Percentiles rank a stretch among this genome's conserved stretches.
phyloP scores from a whole-genome alignment of 2,329 filamentous ascomycete species.

The Aureobasidium sp. region DNA sequence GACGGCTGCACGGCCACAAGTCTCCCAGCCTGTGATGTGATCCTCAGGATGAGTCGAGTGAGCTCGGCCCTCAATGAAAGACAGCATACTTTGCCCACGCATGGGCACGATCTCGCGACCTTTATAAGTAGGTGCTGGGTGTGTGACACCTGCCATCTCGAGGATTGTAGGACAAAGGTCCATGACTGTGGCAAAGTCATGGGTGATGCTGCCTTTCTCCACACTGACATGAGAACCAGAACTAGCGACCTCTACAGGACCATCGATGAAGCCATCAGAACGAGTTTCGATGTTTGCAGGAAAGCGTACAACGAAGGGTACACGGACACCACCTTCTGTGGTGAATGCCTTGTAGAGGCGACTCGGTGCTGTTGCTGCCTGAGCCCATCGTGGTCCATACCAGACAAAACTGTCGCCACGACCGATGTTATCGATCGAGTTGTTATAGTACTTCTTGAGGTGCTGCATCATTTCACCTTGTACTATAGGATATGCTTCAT shows the following conservation, averaged over 20 bases:
- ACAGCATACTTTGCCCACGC: constrained; percentile 41
- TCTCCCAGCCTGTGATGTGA: constrained; percentile 49
- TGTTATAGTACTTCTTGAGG: constrained; percentile 49
- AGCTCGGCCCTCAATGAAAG: constrained; percentile 29
- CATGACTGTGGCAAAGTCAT: constrained; percentile 42
- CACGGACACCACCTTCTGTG: constrained; percentile 43
- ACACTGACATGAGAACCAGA: constrained; percentile 9
- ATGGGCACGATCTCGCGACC: constrained; percentile 43
- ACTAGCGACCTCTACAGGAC: constrained; percentile 34
- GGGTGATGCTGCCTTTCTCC: constrained; percentile 32
- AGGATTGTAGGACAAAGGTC: constrained; percentile 35
- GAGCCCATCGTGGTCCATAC: constrained; percentile 51
- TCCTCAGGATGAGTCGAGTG: constrained; percentile 41
- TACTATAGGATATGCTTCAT: constrained; percentile 51
- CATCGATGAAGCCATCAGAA: constrained; percentile 29
- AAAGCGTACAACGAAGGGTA: constrained; percentile 41
- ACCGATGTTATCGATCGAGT: constrained; percentile 49
- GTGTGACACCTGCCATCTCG: constrained; percentile 39
- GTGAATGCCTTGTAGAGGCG: constrained; percentile 39
- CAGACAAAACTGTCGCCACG: constrained; percentile 50
- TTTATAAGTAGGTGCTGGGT: constrained; percentile 45
- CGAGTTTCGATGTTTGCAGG: constrained; percentile 17
- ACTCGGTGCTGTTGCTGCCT: constrained; percentile 44
- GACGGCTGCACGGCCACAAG: constrained; percentile 45
- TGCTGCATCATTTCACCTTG: constrained; percentile 45